Percentiles rank a stretch among this genome's conserved stretches.
Conservation (phyloP, 2,329 filamentous ascomycete genomes). For the Aspergillus sp. region DNA sequence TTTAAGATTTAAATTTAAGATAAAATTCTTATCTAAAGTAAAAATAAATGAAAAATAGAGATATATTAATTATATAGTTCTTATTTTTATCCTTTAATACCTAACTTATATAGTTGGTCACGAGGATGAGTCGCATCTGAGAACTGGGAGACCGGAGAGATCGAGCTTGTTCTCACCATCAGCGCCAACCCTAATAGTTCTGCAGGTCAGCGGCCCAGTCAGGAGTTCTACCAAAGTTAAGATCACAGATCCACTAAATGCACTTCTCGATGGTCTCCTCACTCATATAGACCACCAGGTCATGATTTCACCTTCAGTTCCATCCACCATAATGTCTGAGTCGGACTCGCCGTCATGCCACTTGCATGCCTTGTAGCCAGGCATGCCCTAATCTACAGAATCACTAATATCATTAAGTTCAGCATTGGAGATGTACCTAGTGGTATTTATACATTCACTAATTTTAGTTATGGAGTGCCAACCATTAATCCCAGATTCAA, state of each 20-base stretch:
- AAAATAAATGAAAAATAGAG: no score
- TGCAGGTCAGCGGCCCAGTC: constrained; percentile 35
- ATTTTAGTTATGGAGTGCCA: constrained; percentile 21
- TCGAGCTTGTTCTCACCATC: no score
- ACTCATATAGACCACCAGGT: constrained; percentile 27
- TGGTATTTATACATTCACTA: constrained; percentile 31
- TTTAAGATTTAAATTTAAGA: no score
- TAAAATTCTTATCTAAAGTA: no score
- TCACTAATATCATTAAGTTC: constrained; percentile 32
- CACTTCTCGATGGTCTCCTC: constrained; percentile 18
- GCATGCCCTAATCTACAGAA: no score
- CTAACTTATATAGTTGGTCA: no score
- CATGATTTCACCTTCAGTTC: constrained; percentile 19
- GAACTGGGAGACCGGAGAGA: no score
- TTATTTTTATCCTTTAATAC: no score
- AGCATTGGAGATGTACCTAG: constrained; percentile 33
- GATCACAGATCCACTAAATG: constrained; percentile 8
- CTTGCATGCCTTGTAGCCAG: background rate
- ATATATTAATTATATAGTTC: no score
- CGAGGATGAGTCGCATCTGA: no score
- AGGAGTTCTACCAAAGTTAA: constrained; percentile 27
- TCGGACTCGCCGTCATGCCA: constrained; percentile 1
- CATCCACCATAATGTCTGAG: constrained; percentile 7
- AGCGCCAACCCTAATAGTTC: no score
- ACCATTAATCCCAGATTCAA: no score